These are phyloP conservation scores for Xerocomus spinulosus DNA, from an alignment of 768 basidiomycete species.

Conservation along the genomic window DNA sequence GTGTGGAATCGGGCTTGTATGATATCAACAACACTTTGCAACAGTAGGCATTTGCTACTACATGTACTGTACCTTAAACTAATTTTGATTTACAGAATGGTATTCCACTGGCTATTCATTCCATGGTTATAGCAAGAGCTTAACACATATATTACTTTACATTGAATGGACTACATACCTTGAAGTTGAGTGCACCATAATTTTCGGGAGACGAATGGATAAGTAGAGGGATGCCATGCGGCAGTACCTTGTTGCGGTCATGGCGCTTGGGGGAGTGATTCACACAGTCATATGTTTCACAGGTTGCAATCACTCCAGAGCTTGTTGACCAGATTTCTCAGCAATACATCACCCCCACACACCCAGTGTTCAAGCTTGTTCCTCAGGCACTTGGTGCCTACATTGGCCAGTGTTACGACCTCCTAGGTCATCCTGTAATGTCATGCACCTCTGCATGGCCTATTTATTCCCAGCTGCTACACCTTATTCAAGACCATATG, in stretches of 20 bases:
- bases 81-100: neutral
- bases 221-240: conserved; percentile 36
- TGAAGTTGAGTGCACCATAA: conserved; percentile 32
- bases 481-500: neutral
- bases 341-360: neutral
- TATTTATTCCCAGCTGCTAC: neutral
- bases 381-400: neutral
- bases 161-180: too few relatives aligned
- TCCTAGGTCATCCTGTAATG: neutral
- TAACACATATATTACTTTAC: neutral
- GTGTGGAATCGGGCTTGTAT: neutral
- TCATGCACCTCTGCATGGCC: neutral
- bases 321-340: neutral
- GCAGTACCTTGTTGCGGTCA: conserved; percentile 20
- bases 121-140: neutral
- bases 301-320: neutral
- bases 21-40: neutral
- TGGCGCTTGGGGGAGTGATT: neutral
- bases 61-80: neutral
- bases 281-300: neutral
- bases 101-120: neutral
- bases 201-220: conserved; percentile 29
- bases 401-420: neutral
- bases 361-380: neutral
- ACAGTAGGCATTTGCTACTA: neutral